Conservation (phyloP, 1,139 yeast species). For the Arxiozyma telluris region DNA sequence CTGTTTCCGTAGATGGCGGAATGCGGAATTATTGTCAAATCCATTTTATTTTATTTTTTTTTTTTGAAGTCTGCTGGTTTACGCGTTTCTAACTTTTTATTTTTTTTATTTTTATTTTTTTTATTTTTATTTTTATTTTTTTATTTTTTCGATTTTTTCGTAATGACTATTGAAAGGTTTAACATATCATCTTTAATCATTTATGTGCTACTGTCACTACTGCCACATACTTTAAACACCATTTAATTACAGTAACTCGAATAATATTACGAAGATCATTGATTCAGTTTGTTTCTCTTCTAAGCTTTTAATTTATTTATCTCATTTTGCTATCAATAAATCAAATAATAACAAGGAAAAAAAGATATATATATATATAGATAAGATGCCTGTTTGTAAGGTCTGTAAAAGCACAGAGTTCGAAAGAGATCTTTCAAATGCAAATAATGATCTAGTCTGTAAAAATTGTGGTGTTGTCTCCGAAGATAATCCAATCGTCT, state of each 20-base stretch:
- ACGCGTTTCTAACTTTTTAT: background rate
- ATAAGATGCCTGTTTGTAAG: conserved; percentile 28
- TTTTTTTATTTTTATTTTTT: too few relatives aligned
- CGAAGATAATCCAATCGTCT: conserved; percentile 89
- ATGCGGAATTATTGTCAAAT: background rate
- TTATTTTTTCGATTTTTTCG: too few relatives aligned
- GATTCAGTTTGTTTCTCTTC: background rate
- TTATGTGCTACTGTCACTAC: background rate
- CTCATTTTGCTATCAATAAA: background rate
- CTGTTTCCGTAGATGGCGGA: background rate
- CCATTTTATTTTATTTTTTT: too few relatives aligned
- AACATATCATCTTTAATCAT: background rate
- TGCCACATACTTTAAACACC: too few relatives aligned
- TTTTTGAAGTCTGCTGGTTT: too few relatives aligned
- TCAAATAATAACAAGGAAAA: background rate
- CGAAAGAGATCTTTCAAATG: conserved; percentile 43
- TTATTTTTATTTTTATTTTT: too few relatives aligned
- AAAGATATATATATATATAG: too few relatives aligned
- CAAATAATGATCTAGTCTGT: conserved; percentile 75
- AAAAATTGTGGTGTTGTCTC: conserved; percentile 74
- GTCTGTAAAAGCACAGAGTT: conserved; percentile 42
- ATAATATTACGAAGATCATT: too few relatives aligned
- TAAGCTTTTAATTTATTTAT: too few relatives aligned
- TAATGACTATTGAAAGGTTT: background rate
- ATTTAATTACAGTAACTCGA: background rate